A percentile compares a stretch with the other conserved stretches of the same genome.
phyloP scores from a whole-genome alignment of 2,329 filamentous ascomycete genomes.

The Penicillium sp. region DNA sequence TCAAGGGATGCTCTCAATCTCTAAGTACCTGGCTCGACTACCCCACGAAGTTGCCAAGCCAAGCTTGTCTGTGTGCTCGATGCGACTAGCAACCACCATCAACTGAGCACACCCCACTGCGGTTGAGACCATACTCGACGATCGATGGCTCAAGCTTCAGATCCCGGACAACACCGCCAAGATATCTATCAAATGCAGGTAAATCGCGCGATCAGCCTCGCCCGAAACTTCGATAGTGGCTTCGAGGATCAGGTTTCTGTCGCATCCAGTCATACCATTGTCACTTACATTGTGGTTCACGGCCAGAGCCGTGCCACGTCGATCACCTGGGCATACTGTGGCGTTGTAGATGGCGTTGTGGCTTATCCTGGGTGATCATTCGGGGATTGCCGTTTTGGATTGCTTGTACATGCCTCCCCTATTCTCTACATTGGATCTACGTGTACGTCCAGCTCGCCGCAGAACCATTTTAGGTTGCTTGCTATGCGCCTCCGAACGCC shows the following conservation, averaged over 20 bases:
- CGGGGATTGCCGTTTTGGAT: not conserved
- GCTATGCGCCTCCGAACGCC: not conserved
- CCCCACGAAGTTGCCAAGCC: conserved; percentile 7
- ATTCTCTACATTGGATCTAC: conserved; percentile 3
- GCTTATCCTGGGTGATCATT: conserved; percentile 12
- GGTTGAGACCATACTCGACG: not conserved
- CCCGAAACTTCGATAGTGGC: conserved; percentile 15
- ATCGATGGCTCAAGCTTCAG: not conserved
- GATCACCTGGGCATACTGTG: conserved; percentile 1
- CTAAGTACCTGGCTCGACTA: not conserved
- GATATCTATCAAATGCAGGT: not conserved
- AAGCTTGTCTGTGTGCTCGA: not conserved
- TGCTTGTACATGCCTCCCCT: conserved; percentile 8
- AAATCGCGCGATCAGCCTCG: not conserved
- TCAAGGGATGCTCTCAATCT: conserved; percentile 15
- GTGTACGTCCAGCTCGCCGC: conserved; percentile 9
- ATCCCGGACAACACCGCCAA: not conserved
- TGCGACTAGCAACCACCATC: conserved; percentile 2
- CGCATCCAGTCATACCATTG: conserved; percentile 21
- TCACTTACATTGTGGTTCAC: not conserved
- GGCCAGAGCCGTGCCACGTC: conserved; percentile 8
- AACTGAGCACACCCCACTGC: not conserved
- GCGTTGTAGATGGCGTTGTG: conserved; percentile 11
- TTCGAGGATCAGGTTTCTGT: conserved; percentile 12
- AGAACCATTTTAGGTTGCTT: not conserved